These are phyloP conservation scores for Termitomyces sp. DNA, from an alignment of 768 basidiomycete species.

Conservation along the genomic window DNA sequence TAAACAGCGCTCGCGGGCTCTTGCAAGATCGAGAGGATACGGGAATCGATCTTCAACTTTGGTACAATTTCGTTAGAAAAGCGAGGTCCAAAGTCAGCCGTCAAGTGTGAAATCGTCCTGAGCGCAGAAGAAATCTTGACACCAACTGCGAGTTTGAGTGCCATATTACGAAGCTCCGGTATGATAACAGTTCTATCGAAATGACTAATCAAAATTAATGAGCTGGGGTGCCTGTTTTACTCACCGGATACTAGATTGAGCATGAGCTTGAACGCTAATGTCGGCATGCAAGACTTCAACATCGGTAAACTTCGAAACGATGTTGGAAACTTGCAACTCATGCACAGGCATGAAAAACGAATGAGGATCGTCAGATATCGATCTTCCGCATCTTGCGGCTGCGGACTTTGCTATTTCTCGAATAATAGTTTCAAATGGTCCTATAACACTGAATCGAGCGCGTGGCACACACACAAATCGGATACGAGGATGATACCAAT, in stretches of 20 bases:
- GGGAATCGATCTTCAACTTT: conserved; percentile 36
- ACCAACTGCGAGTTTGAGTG: conserved; percentile 48
- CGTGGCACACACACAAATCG: conserved; percentile 40
- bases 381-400: conserved; percentile 21
- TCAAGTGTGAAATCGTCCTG: conserved; percentile 55
- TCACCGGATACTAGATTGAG: conserved; percentile 52
- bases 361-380: conserved; percentile 19
- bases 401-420: conserved; percentile 27
- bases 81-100: conserved; percentile 51
- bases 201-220: too few species aligned
- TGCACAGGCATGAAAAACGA: conserved; percentile 45
- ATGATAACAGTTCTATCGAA: conserved; percentile 39
- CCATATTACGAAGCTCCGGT: conserved; percentile 37
- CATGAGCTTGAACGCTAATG: conserved; percentile 35
- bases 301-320: conserved; percentile 36
- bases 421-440: conserved; percentile 36
- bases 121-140: conserved; percentile 54
- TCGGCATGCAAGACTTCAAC: conserved; percentile 35
- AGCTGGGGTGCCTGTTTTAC: neutral
- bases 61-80: conserved; percentile 48
- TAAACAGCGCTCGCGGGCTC: conserved; percentile 48
- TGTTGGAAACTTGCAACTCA: conserved; percentile 44
- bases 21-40: conserved; percentile 37
- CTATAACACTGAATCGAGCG: conserved; percentile 31
- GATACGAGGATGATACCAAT: conserved; percentile 51